Base-by-base conservation (phyloP, 169 alveolate species). In the Plasmodium gaboni region DNA sequence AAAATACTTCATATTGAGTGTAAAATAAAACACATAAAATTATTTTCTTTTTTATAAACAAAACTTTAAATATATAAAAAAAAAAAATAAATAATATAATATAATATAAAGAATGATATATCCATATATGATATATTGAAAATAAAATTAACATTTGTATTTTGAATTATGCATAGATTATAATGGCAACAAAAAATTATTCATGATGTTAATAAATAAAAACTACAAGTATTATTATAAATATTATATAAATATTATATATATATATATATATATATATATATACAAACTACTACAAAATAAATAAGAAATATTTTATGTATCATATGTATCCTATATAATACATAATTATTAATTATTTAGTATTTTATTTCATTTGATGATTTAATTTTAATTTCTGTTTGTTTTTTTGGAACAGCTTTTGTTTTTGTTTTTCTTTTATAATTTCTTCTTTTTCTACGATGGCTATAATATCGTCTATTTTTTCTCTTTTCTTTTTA, bases 391-490 rank as follows among this genome's bases (percentile, higher is more conserved):
- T 74, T 44, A 74, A 61, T 51, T 74, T 74, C n/a, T 74, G 88
- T 32, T 74, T 74, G 24, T 59, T 65, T 42, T 74, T 74, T 67
- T 74, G 88, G 17, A 60, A 60, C 10, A 74, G 19, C 22, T 74
- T 74, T 9, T 74, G 74, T 12, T 74, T 69, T 51, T 60, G 73
- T 15, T 74, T 74, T 61, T 74, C 22, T 42, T 74, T 74, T 74
- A 74, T 32, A 38, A 10, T 74, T 17, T 74, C 88, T 67, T 74
- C 88, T 42, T 67, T 74, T 17, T 74, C 88, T 22, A 74, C 88
- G 2, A 74, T 74, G 17, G 88, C 88, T 61, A 74, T 74, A 32
- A 74, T 74, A 12, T 74, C 88, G 24, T 74, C 74, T 28, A 74
- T 51, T 44, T 74, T 74, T 10, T 63, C 88, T 22, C 88, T 4